Conservation (phyloP, 176 grass and related monocot genomes). For the barley (Hordeum vulgare) region MorexV3_pseudomolecules_assembly NC_058520.1:22007974-22008473, state of each 20-base stretch:
- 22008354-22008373: neutral
- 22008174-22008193: neutral
- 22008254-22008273: too few species aligned
- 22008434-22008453: neutral
- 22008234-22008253: too few species aligned
- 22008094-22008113: neutral
- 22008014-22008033: slow-evolving; percentile 89
- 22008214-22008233: too few species aligned
- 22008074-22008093: slow-evolving; percentile 12
- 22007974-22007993: slow-evolving; percentile 54
- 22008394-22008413: neutral
- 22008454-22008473: too few species aligned
- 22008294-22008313: too few species aligned
- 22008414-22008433: neutral
- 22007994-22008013: slow-evolving; percentile 66
- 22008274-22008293: too few species aligned
- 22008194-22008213: neutral
- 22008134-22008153: neutral
- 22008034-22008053: slow-evolving; percentile 67
- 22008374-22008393: neutral
- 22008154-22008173: neutral
- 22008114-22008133: neutral
- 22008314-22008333: slow-evolving; percentile 5
- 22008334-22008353: neutral
- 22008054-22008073: too few species aligned